A percentile compares a stretch with the other conserved stretches of the same genome.
phyloP scores from a whole-genome alignment of 345 rosid species.

The Mangifera indica region DNA sequence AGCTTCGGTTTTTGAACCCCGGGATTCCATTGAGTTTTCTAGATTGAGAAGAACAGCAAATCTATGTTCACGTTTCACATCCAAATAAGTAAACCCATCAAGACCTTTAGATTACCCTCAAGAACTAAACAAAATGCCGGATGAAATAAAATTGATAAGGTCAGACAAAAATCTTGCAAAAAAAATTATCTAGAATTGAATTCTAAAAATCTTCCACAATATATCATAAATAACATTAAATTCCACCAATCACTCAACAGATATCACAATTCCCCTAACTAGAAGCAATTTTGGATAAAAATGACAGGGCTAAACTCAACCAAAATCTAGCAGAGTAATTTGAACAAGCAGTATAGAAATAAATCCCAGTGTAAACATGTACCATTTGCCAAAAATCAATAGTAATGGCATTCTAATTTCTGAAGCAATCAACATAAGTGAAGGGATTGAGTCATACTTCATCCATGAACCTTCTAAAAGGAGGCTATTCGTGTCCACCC shows the following conservation, averaged over 20 bases:
- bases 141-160: no score
- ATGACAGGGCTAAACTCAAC: background rate
- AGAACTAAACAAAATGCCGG: no score
- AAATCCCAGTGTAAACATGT: background rate
- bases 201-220: background rate
- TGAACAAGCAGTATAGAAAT: background rate
- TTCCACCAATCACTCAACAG: no score
- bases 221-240: background rate
- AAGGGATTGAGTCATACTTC: background rate
- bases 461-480: constrained; percentile 19
- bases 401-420: constrained; percentile 2
- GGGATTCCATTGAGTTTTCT: no score
- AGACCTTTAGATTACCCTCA: no score
- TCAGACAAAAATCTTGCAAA: no score
- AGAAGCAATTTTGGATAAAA: background rate
- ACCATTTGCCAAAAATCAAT: constrained; percentile 8
- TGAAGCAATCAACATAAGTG: constrained; percentile 11
- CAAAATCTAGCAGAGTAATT: background rate
- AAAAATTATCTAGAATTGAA: no score
- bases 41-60: no score
- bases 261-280: background rate
- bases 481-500: constrained; percentile 11
- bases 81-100: no score
- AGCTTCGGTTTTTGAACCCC: no score
- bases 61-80: no score